Base-by-base conservation (phyloP, 805 yeast genomes). In the Yarrowia hollandica region DNA sequence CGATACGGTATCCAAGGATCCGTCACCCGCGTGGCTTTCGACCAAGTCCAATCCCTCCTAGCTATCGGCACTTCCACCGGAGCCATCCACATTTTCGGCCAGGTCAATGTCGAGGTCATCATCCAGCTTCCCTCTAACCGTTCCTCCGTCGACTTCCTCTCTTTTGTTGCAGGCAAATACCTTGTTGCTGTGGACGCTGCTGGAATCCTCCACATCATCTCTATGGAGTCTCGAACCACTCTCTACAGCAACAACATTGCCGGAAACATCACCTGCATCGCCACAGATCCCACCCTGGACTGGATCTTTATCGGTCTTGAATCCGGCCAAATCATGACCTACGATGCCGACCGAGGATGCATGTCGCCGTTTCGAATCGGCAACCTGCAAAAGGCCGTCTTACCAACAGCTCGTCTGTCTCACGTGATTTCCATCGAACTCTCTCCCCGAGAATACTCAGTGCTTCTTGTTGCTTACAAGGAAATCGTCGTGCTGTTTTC, bases 391-490 rank as follows among this genome's bases (percentile, higher is more conserved):
- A 81, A 81, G 62, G 66, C 73, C n/a, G 75, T 82, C 3, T 73
- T 84, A 41, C 84, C 88, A 0, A 78, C 79, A 54, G 83, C 80
- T 37, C 77, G 79, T 15, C 63, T 80, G 62, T 83, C 90, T 0
- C 83, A 88, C 0, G 94, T 90, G 1, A 68, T 81, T 1, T 75
- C 85, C 0, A 71, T 94, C 2, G 82, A 82, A 62, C 78, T 96
- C 80, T 94, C 89, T 67, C 99, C 99, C 4, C 78, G 97, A 63
- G 97, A 94, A 69, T 77, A 90, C 7, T 92, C 96, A 0, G 77
- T 86, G 0, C 61, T 94, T 2, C 76, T 94, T 63, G 80, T 94
- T 9, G 82, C 90, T 0, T 94, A 91, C 69, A 74, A 81, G 4
- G 82, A 82, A 60, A 77, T 82, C 44, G 90, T 91, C 0, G 80